Evolutionary conservation across 768 basidiomycete genomes (phyloP).

Genomic region (Rubroboletus satanas): DNA sequence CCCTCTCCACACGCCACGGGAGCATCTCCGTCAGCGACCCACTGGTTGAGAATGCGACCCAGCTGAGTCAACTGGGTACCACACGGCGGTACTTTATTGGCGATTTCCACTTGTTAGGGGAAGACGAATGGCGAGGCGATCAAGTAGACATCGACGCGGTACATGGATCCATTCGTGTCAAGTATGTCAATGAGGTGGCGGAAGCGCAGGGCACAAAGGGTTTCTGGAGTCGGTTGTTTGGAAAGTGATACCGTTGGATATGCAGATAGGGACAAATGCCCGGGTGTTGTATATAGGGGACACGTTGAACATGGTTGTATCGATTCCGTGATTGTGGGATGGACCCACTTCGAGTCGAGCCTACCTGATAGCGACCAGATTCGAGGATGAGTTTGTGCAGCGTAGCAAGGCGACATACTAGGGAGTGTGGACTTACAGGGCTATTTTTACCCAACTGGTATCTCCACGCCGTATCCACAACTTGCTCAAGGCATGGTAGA

Average conservation of each 20-base stretch:
- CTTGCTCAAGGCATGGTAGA: too few species aligned
- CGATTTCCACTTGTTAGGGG: conserved; percentile 16
- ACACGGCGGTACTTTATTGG: conserved; percentile 25
- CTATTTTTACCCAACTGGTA: too few species aligned
- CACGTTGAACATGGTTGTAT: too few species aligned
- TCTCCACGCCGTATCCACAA: too few species aligned
- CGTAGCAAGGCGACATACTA: too few species aligned
- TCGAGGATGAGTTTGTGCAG: neutral
- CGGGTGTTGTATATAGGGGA: too few species aligned
- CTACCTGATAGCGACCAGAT: neutral
- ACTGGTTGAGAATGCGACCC: conserved; percentile 16
- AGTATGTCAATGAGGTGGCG: conserved; percentile 17
- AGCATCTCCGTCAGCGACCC: conserved; percentile 10
- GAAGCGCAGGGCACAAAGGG: conserved; percentile 5
- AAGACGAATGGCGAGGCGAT: conserved; percentile 21
- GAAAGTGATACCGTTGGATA: neutral
- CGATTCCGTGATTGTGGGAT: too few species aligned
- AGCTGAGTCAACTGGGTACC: conserved; percentile 20
- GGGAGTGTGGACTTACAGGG: too few species aligned
- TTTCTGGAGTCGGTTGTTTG: conserved; percentile 20
- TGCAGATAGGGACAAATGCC: too few species aligned
- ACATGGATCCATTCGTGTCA: conserved; percentile 20
- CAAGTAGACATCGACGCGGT: conserved; percentile 12
- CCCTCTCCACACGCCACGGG: conserved; percentile 17
- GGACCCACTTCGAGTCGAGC: too few species aligned